Conservation (phyloP, 2,329 filamentous ascomycete species). For the Macroventuria anomochaeta region DNA sequence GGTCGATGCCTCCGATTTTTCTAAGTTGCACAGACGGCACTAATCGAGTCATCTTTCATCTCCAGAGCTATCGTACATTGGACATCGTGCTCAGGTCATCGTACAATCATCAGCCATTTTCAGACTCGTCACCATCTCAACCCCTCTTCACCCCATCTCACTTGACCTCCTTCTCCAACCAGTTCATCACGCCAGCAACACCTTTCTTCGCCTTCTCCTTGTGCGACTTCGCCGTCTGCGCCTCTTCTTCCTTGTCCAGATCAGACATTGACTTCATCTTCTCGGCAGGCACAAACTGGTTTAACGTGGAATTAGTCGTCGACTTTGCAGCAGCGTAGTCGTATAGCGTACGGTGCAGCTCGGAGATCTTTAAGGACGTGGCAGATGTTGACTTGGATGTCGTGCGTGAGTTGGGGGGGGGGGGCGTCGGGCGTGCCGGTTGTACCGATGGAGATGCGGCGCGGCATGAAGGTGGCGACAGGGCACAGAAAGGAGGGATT, state of each 20-base stretch:
- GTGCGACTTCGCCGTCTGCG: neutral
- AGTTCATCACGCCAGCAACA: neutral
- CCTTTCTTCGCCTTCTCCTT: conserved; percentile 1
- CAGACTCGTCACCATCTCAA: neutral
- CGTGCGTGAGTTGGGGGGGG: neutral
- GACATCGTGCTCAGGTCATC: neutral
- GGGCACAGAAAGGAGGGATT: neutral
- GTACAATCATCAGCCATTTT: neutral
- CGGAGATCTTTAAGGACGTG: neutral
- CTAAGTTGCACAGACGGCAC: too few species aligned
- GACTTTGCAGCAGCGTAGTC: neutral
- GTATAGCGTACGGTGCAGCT: neutral
- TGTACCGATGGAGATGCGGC: neutral
- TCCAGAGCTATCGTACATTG: neutral
- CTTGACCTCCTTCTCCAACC: conserved; percentile 2
- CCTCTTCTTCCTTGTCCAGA: conserved; percentile 17
- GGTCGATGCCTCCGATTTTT: too few species aligned
- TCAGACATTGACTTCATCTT: conserved; percentile 18
- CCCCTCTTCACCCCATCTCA: neutral
- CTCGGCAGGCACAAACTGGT: neutral
- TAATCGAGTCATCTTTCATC: neutral
- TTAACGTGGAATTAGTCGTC: neutral
- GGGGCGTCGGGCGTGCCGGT: neutral
- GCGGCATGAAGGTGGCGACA: neutral
- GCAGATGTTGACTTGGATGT: neutral